phyloP scores from a whole-genome alignment of 495 filamentous ascomycete species.

The Penicillium parvum region DNA sequence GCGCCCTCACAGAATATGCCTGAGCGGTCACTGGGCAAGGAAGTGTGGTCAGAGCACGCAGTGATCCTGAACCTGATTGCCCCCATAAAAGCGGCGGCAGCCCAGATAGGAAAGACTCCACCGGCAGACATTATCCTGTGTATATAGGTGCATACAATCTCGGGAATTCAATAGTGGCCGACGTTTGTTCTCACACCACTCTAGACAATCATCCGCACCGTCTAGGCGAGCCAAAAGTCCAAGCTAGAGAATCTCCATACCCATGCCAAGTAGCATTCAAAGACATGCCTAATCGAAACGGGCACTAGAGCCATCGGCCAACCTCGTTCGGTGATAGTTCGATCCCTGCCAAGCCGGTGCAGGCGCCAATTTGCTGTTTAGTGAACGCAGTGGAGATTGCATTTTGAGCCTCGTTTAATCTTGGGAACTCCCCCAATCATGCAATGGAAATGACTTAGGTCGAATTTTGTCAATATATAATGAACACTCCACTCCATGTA shows the following conservation, averaged over 20 bases:
- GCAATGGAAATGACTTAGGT: background rate
- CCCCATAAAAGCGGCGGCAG: too few relatives aligned
- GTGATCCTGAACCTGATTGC: too few relatives aligned
- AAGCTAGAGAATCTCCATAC: background rate
- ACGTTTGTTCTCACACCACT: background rate
- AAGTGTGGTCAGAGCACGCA: too few relatives aligned
- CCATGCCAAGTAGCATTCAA: background rate
- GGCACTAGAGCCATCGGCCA: background rate
- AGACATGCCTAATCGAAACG: slow-evolving; percentile 3
- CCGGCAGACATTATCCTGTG: too few relatives aligned
- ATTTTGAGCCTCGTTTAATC: slow-evolving; percentile 7
- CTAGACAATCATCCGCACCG: background rate
- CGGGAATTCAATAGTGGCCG: background rate
- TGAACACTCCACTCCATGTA: background rate
- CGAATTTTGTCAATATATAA: background rate
- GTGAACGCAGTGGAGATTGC: slow-evolving; percentile 8
- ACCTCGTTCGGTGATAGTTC: background rate
- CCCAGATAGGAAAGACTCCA: too few relatives aligned
- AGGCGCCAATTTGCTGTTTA: slow-evolving; percentile 1
- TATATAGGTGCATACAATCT: background rate
- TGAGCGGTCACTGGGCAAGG: too few relatives aligned
- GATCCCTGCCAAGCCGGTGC: slow-evolving; percentile 10
- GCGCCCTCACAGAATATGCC: too few relatives aligned
- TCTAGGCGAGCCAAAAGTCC: background rate
- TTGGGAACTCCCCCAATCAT: background rate